Base-by-base conservation (phyloP, 2,329 filamentous ascomycete genomes). In the Ophiosphaerella herpotricha region DNA sequence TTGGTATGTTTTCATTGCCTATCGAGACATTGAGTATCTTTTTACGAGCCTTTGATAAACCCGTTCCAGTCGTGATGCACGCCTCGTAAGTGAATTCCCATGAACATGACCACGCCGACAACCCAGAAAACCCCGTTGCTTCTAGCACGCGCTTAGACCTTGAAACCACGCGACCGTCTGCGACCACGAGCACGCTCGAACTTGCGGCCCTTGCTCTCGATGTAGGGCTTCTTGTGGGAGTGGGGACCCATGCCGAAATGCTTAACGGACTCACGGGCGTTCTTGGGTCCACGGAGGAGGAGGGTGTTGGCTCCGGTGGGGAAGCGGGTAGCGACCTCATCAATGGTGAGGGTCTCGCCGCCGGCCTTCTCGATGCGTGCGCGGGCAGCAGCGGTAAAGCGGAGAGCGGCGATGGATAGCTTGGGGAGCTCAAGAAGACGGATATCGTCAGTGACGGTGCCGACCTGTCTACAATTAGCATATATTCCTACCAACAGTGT, bases 131-230 rank as follows among this genome's bases (percentile, higher is more conserved):
- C 61, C 60, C 55, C 60, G 61, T 61, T 59, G 59, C 55, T 55
- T 58, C 50, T 47, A 58, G 61, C 56, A 63, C 52, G 58, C 56
- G 60, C 59, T 90, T 96, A 99, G 78, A 99, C 94, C 91, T 99
- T 99, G 92, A 99, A 99, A 86, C 95, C 94, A 75, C 90, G 87
- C 74, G 92, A 97, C 78, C 91, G 85, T 88, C 94, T 95, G 82
- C 94, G 92, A 81, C 94, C 95, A 94, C 94, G 92, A 75, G 92
- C 94, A 75, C 87, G 86, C 88, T 99, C 95, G 85, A 99, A 99
- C 86, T 99, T 99, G 82, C 94, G 89, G 75, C 95, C 95, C 90
- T 99, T 99, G 85, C 91, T 96, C 81, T 91, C 85, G 74, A 99
- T 85, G 72, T 96, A 90, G 69, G 93, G 93, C 86, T 97, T 97